Base-by-base conservation (phyloP, 257 asterid species). In the Phtheirospermum japonicum region DNA sequence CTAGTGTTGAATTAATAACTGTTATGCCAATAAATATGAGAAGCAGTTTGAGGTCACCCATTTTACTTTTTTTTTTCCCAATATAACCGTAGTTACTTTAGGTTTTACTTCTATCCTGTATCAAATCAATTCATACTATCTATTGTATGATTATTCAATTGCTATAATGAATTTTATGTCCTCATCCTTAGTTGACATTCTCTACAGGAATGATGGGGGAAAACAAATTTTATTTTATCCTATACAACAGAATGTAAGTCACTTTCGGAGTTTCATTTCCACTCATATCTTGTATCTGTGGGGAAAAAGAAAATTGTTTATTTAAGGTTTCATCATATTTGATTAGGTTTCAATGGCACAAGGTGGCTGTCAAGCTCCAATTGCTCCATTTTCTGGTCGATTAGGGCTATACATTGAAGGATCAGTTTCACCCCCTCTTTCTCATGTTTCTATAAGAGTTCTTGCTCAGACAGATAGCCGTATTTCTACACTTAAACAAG, bases 361-460 rank as follows among this genome's bases (percentile, higher is more conserved):
- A 77, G 95, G 83, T 72, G 95, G 87, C 65, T 92, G 98, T 85
- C 98, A 89, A 77, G 73, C 62, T 71, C 82, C 79, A 58, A 80
- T 92, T 75, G 79, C 95, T 64, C 76, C 87, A 6, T 92, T 88
- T 75, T 71, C 83, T 75, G 95, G 95, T 64, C 88, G 93, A 59
- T 64, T 71, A 67, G 98, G 98, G 61, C 76, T 86, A 66, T 88
- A 92, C 56, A 81, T 92, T 55, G 87, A 88, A 86, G 98, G 98
- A 79, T 86, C 97, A 51, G 94, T 88, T 68, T 78, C 88, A 54
- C 98, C 98, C 69, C 85, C 97, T 20, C 95, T 89, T 75, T 73
- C 90, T 73, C 79, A 75, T 69, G 95, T 92, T 72, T 69, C 72
- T 49, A 79, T 92, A 76, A 73, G 79, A 77, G 86, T 86, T 56